These are phyloP conservation scores for Ormosia semicastrata DNA, from an alignment of 306 rosid species.

Conservation along the genomic window DNA sequence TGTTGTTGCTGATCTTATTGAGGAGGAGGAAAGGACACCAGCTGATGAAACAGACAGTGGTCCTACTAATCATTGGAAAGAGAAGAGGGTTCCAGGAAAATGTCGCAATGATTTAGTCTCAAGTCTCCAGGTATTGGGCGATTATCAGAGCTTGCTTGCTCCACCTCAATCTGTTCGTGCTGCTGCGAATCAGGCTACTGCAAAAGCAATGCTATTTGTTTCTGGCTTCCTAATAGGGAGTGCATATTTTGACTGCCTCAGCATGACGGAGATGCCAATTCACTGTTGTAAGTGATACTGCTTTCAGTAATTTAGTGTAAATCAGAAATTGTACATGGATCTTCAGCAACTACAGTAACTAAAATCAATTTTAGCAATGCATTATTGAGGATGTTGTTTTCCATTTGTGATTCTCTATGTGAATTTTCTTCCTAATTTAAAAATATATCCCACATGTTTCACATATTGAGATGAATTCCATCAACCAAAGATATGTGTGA, in stretches of 20 bases:
- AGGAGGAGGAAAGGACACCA: constrained; percentile 68
- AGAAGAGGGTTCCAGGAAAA: constrained; percentile 55
- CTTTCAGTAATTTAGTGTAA: not conserved
- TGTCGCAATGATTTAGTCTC: constrained; percentile 64
- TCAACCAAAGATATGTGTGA: not conserved
- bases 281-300: constrained; percentile 67
- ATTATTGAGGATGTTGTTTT: not conserved
- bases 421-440: not conserved
- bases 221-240: constrained; percentile 73
- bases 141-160: constrained; percentile 76
- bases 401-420: not conserved
- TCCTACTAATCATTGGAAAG: constrained; percentile 58
- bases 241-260: constrained; percentile 74
- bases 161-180: constrained; percentile 73
- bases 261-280: constrained; percentile 69
- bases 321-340: not conserved
- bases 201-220: constrained; percentile 78
- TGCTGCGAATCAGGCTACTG: constrained; percentile 91
- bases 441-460: not conserved
- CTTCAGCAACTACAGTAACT: not conserved
- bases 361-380: not conserved
- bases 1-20: constrained; percentile 77
- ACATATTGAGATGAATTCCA: not conserved
- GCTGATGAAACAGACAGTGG: constrained; percentile 46
- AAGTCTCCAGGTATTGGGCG: constrained; percentile 83